phyloP scores from a whole-genome alignment of 108 stramenopile species.

The Nitzschia sp. region DNA sequence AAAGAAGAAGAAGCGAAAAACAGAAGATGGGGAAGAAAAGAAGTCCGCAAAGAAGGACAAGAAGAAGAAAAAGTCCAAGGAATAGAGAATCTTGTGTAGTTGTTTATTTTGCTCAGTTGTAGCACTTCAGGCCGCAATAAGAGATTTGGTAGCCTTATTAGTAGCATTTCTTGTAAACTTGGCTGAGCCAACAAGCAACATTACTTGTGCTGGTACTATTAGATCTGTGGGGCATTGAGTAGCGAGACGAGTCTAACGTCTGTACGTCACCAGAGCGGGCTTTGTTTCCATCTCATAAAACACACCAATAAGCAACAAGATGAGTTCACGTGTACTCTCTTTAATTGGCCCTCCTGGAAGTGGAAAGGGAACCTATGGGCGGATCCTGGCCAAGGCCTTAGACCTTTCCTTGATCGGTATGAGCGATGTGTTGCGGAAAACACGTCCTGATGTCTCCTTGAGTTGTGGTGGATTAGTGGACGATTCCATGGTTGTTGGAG shows the following conservation, averaged over 20 bases:
- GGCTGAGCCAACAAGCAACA: too few relatives aligned
- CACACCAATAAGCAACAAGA: too few relatives aligned
- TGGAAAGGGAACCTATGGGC: conserved; percentile 67
- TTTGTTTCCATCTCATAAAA: too few relatives aligned
- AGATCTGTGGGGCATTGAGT: too few relatives aligned
- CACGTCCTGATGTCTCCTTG: conserved; percentile 33
- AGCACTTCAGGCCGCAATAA: too few relatives aligned
- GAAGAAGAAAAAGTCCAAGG: conserved; percentile 15
- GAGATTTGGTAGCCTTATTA: too few relatives aligned
- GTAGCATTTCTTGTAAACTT: too few relatives aligned
- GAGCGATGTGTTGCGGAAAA: conserved; percentile 56
- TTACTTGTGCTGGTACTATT: too few relatives aligned
- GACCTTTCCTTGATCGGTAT: conserved; percentile 51
- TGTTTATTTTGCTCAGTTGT: too few relatives aligned
- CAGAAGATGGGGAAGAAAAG: conserved; percentile 19
- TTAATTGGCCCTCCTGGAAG: conserved; percentile 61
- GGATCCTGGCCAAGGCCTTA: conserved; percentile 38
- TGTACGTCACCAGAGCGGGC: too few relatives aligned
- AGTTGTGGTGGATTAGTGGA: conserved; percentile 62
- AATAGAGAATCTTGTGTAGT: too few relatives aligned
- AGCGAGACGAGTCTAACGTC: too few relatives aligned
- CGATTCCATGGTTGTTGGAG: conserved; percentile 50
- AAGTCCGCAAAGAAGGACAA: conserved; percentile 46
- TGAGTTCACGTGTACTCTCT: conserved; percentile 6
- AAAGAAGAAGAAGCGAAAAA: conserved; percentile 17